Percentiles rank a stretch among this genome's conserved stretches.
Evolutionary conservation across 1,284 basidiomycete species (phyloP).

Genomic region (Melampsora abietis-canadensis): DNA sequence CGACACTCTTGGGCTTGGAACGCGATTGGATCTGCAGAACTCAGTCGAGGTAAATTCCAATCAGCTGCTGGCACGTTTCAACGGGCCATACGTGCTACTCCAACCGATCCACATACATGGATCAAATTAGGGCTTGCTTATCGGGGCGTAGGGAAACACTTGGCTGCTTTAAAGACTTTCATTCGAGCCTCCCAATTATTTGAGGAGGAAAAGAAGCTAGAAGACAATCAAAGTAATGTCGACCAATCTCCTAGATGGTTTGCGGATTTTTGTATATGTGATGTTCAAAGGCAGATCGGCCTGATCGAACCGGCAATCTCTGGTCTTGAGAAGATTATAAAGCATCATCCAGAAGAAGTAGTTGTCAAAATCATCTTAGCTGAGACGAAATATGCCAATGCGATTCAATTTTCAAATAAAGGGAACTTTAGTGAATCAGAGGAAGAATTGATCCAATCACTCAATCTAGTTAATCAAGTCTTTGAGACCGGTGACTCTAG

Average conservation of each 20-base stretch:
- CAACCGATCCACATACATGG: slow-evolving; percentile 77
- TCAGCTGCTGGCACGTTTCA: slow-evolving; percentile 83
- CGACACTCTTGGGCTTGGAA: slow-evolving; percentile 96
- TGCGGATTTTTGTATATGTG: slow-evolving; percentile 76
- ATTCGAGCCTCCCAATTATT: slow-evolving; percentile 67
- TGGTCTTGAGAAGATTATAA: slow-evolving; percentile 64
- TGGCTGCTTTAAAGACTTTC: slow-evolving; percentile 85
- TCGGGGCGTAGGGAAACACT: slow-evolving; percentile 76
- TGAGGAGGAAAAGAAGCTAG: slow-evolving; percentile 59
- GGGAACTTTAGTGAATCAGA: slow-evolving; percentile 75
- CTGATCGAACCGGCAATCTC: slow-evolving; percentile 70
- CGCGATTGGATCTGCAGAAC: slow-evolving; percentile 85
- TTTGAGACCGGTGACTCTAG: slow-evolving; percentile 55
- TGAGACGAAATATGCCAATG: slow-evolving; percentile 71
- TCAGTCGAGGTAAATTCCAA: slow-evolving; percentile 65
- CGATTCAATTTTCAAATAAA: slow-evolving; percentile 63
- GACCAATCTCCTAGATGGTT: slow-evolving; percentile 74
- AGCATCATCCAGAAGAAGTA: slow-evolving; percentile 60
- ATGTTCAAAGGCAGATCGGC: slow-evolving; percentile 77
- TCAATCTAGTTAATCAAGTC: slow-evolving; percentile 62
- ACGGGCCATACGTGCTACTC: slow-evolving; percentile 75
- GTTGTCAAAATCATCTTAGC: slow-evolving; percentile 72
- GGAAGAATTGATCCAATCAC: slow-evolving; percentile 64
- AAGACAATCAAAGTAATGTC: slow-evolving; percentile 71
- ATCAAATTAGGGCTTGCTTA: slow-evolving; percentile 89